phyloP scores from a whole-genome alignment of 306 rosid genomes.

The Hylodesmum podocarpum region DNA sequence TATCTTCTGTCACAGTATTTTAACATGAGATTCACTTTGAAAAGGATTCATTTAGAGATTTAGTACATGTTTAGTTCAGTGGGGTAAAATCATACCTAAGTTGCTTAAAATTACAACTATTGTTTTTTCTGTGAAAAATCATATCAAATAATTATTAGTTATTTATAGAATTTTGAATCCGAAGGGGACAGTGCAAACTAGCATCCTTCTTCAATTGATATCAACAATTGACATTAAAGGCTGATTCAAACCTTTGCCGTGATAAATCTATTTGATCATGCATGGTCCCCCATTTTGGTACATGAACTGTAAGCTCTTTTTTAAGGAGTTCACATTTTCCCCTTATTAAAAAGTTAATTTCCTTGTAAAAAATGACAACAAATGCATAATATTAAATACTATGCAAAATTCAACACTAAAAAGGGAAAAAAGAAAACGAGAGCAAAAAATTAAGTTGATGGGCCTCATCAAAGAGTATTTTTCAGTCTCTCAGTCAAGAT shows the following conservation, averaged over 20 bases:
- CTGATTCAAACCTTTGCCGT: background rate
- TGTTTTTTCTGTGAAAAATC: too few relatives aligned
- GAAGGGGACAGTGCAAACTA: background rate
- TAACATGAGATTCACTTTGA: background rate
- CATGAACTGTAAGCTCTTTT: background rate
- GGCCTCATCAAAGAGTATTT: background rate
- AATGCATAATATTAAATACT: background rate
- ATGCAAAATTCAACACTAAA: background rate
- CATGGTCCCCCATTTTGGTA: conserved; percentile 12
- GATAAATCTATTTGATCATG: background rate
- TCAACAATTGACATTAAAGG: background rate
- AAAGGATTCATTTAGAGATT: background rate
- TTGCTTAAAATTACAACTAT: too few relatives aligned
- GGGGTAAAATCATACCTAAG: too few relatives aligned
- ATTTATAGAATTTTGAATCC: too few relatives aligned
- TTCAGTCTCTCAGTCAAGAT: background rate
- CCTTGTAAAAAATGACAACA: background rate
- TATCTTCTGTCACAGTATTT: background rate
- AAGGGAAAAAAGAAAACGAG: background rate
- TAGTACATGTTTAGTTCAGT: too few relatives aligned
- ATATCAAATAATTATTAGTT: too few relatives aligned
- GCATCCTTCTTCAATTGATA: background rate
- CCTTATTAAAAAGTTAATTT: background rate
- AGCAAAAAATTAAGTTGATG: background rate
- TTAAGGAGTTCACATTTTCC: background rate